Base-by-base conservation (phyloP, 169 alveolate genomes). In the Babesia divergens region DNA sequence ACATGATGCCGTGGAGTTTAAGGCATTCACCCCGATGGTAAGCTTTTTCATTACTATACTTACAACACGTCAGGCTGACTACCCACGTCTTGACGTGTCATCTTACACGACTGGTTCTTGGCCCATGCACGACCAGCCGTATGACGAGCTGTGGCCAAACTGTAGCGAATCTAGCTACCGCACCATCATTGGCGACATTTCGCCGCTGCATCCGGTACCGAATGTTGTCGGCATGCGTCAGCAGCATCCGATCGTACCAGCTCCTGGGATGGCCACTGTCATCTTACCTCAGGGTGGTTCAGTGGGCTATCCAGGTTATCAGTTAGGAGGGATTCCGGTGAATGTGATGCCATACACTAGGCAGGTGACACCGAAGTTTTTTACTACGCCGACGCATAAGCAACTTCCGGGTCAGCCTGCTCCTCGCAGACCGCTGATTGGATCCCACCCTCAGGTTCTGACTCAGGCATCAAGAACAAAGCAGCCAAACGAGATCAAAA, bases 341-440 rank as follows among this genome's bases (percentile, higher is more conserved):
- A 70, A 49, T 31, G 35, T 76, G 60, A 58, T 76, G 22, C 85
- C 67, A 18, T 76, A 76, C 80, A 74, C 54, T 5, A 60, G 77
- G 22, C 77, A 76, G 59, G 22, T 65, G 32, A 55, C 74, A 6
- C 85, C 85, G 26, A 50, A 56, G 65, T 62, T 76, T 67, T 65
- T 35, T 20, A 55, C 60, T 42, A 50, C 70, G 5, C 70, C 70
- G 2, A n/a, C 50, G 32, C 72, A 43, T 3, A n/a, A 43, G 4
- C 56, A 62, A 18, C 68, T 40, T 26, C 43, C 68, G 34, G 42
- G 37, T 38, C 68, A 58, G 28, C n/a, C n/a, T n/a, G n/a, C n/a
- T n/a, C n/a, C n/a, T n/a, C n/a, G n/a, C n/a, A n/a, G n/a, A n/a
- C n/a, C n/a, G n/a, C n/a, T n/a, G n/a, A n/a, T n/a, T n/a, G n/a